Evolutionary conservation across 1,139 yeast species (phyloP).

Genomic region (Saccharomycopsis crataegensis): DNA sequence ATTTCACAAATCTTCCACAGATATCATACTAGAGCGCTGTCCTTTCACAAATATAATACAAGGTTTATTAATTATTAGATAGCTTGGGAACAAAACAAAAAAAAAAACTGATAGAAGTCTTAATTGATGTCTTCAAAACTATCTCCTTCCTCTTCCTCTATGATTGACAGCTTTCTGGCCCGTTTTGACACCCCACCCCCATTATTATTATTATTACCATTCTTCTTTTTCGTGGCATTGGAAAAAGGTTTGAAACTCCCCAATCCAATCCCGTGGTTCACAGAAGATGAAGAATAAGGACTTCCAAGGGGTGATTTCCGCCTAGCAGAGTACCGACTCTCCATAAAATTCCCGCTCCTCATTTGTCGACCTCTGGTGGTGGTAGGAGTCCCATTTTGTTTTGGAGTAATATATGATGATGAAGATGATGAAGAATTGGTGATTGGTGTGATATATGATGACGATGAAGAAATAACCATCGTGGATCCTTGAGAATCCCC

Average conservation of each 20-base stretch:
- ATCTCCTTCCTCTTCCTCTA: conserved; percentile 15
- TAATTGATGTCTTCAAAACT: neutral
- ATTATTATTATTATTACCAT: neutral
- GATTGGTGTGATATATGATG: no score
- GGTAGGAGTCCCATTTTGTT: no score
- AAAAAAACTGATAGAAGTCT: neutral
- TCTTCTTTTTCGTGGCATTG: neutral
- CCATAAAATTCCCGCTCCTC: neutral
- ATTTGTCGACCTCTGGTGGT: no score
- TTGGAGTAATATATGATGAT: no score
- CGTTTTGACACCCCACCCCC: no score
- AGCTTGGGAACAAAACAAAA: no score
- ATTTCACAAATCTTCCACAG: no score
- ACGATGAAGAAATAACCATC: no score
- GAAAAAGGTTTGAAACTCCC: conserved; percentile 8
- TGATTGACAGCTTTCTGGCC: conserved; percentile 1
- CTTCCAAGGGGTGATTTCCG: conserved; percentile 18
- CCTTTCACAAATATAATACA: neutral
- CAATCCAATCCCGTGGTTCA: conserved; percentile 1
- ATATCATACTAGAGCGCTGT: neutral
- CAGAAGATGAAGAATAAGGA: conserved; percentile 6
- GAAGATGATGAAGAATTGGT: no score
- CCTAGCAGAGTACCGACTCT: conserved; percentile 7
- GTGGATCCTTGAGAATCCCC: no score
- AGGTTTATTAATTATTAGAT: no score